Base-by-base conservation (phyloP, 1,139 yeast species). In the Yueomyces sp. region DNA sequence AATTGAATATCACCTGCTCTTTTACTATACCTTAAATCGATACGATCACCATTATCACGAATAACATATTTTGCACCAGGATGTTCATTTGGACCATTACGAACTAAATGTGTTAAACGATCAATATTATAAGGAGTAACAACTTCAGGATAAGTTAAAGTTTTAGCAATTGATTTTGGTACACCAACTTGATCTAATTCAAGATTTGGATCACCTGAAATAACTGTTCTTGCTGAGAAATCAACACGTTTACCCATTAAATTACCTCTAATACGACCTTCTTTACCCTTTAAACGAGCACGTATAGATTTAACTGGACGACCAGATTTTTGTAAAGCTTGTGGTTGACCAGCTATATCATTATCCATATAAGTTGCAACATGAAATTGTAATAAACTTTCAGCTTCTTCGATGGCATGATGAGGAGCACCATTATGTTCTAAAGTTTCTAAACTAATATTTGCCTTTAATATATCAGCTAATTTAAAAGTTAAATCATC, bases 291-390 rank as follows among this genome's bases (percentile, higher is more conserved):
- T 54, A 93, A 73, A 70, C 99, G 86, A 28, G 99, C 98, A 69
- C 99, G 81, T 54, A 93, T 93, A 39, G 97, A 86, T 64, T 91
- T 93, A 50, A 93, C 94, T 6, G 99, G 98, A 68, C 98, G 84
- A 45, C 98, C 99, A 41, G 97, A 86, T 66, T 93, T 93, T 63
- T 93, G 99, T 50, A 91, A 75, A 36, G 99, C 98, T 65, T 91
- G 98, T 0, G 98, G 99, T 67, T 91, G 98, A 49, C 99, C 98
- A n/a, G 98, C 98, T 66, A 91, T 91, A 68, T 91, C 98, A 62
- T 91, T 91, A 67, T 91, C 98, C 99, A 91, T 91, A 63, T 91
- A 91, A 1, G 99, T 91, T n/a, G 99, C 98, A 41, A 93, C 97
- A 59, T 91, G 98, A 65, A 87, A 93, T 61, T 93, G 99, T 48